These are phyloP conservation scores for Histomonas meleagridis DNA, from an alignment of 208 protist genomes.

Conservation along the genomic window DNA sequence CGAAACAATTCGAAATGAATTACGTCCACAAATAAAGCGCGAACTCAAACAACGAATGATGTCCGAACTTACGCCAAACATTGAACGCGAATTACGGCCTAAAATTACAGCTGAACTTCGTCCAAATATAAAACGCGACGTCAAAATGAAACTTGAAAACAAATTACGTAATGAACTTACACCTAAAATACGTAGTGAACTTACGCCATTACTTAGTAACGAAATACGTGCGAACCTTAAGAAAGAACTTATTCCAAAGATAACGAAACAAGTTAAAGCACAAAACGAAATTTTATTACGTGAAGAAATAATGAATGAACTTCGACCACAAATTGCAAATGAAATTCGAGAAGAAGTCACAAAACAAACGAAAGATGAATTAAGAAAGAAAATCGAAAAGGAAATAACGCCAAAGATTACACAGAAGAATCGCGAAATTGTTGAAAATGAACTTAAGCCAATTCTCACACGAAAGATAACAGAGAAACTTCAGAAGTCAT, in stretches of 20 bases:
- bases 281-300: too few species aligned
- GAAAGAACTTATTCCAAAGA: background rate
- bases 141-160: background rate
- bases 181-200: background rate
- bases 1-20: background rate
- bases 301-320: background rate
- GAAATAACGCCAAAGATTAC: background rate
- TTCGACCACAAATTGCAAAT: background rate
- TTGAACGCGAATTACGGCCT: too few species aligned
- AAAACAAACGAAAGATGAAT: background rate
- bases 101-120: background rate
- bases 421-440: background rate
- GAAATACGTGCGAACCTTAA: background rate
- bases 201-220: background rate
- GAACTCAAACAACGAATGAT: background rate
- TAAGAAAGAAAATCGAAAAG: background rate
- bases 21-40: background rate
- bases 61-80: background rate
- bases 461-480: background rate
- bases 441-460: background rate
- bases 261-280: background rate
- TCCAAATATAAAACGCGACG: background rate
- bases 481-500: background rate
- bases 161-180: too few species aligned
- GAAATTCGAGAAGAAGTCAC: background rate